Conservation (phyloP, 768 basidiomycete species). For the Mycena venus region DNA sequence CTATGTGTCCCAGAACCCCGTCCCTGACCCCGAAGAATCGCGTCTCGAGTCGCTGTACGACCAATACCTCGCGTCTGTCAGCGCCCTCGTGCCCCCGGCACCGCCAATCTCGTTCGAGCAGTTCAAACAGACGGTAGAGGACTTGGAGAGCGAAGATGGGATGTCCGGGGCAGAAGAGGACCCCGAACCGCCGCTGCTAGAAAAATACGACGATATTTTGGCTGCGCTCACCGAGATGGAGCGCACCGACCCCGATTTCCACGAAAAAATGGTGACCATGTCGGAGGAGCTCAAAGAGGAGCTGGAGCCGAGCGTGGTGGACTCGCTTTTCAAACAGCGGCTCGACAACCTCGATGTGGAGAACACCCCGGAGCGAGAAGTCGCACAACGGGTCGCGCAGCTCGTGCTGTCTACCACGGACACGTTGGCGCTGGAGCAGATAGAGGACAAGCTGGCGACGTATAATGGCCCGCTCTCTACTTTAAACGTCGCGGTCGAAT, state of each 20-base stretch:
- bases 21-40: background rate
- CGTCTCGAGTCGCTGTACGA: slow-evolving; percentile 20
- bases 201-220: slow-evolving; percentile 16
- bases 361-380: background rate
- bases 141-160: background rate
- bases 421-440: background rate
- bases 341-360: slow-evolving; percentile 5
- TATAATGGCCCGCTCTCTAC: slow-evolving; percentile 32
- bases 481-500: slow-evolving; percentile 25
- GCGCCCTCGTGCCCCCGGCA: background rate
- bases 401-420: slow-evolving; percentile 25
- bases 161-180: background rate
- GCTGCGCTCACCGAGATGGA: slow-evolving; percentile 16
- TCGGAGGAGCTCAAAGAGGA: background rate
- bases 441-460: slow-evolving; percentile 27
- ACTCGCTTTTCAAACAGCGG: slow-evolving; percentile 10
- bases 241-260: background rate
- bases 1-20: slow-evolving; percentile 11
- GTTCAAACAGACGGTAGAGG: slow-evolving; percentile 10
- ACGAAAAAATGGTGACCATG: background rate
- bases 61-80: slow-evolving; percentile 1
- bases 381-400: slow-evolving; percentile 26
- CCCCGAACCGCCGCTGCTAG: background rate
- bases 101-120: slow-evolving; percentile 23
- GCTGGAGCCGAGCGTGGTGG: background rate